These are phyloP conservation scores for Phenoliferia sp. DNA, from an alignment of 1,284 basidiomycete species.

Conservation along the genomic window DNA sequence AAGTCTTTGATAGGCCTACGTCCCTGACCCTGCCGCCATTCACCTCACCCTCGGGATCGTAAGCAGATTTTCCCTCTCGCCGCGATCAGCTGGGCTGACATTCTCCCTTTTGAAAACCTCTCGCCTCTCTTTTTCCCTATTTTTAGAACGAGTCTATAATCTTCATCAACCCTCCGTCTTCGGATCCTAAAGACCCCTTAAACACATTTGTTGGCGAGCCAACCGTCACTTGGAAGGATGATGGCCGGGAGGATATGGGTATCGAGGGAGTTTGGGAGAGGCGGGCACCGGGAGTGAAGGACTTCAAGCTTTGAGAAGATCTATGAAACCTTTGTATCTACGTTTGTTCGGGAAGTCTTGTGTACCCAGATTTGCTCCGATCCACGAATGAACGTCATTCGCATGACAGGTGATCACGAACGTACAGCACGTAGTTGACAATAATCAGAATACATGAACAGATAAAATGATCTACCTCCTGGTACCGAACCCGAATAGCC, in stretches of 20 bases:
- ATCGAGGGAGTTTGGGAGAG: conserved; percentile 33
- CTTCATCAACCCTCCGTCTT: conserved; percentile 24
- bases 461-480: no score
- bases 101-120: no score
- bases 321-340: no score
- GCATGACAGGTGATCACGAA: no score
- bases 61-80: neutral
- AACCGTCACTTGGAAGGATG: conserved; percentile 19
- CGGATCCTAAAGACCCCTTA: neutral
- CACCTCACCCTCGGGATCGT: conserved; percentile 32
- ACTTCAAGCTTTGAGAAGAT: conserved; percentile 11
- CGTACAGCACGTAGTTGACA: no score
- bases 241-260: conserved; percentile 29
- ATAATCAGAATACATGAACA: no score
- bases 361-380: no score
- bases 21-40: conserved; percentile 26
- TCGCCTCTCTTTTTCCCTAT: no score
- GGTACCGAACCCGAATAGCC: neutral
- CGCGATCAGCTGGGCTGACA: neutral
- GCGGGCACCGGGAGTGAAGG: conserved; percentile 11
- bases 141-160: conserved; percentile 19
- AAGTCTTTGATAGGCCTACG: conserved; percentile 4
- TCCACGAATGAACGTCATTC: no score
- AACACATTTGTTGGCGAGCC: conserved; percentile 20
- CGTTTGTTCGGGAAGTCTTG: no score